Evolutionary conservation across 2,329 filamentous ascomycete species (phyloP), one percentile per base, ranked within the genome.

Genomic region (Aplosporella prunicola): DNA sequence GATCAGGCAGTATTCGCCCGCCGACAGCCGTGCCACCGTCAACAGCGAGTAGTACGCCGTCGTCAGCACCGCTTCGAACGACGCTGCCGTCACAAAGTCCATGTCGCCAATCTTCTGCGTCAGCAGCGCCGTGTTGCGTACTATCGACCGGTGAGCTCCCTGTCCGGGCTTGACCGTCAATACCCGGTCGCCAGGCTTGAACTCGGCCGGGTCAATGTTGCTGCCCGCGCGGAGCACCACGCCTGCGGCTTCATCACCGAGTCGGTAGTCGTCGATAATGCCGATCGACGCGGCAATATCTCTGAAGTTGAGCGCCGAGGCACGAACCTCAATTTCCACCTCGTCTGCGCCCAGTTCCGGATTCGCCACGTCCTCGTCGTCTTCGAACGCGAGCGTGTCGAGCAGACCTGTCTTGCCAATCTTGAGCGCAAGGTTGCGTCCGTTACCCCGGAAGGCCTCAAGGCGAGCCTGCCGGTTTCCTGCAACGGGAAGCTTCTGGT

Each of bases 1-100:
- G 9, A 61, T 48, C 3, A 60, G 41, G 11, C 58, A 35, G 9
- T 40, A 51, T 32, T 65, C 55, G 10, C 53, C 58, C 15, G 50
- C 46, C 2, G 32, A 23, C 9, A 64, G 42, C 16, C 48, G 44
- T 0, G 51, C 55, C 18, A 51, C 39, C 5, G 55, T 48, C 17
- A 53, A 41, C 14, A 63, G 42, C 23, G 49, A 47, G 43, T 58
- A 48, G 14, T 39, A 42, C 2, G 43, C 47, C 1, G 49, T 51
- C 23, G 35, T 32, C 15, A 31, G 45, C 5, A 43, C 41, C 3
- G 29, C 29, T 10, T 43, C 35, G 1, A 51, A 31, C 2, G 43
- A 28, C 10, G 47, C 44, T 5, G 35, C 35, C 17, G 20, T 15
- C 9, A 34, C 31, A 22, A 46, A 39, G 3, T 20, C 15, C 18